Conservation (phyloP, 2,329 filamentous ascomycete species). For the Colletotrichum sp. region DNA sequence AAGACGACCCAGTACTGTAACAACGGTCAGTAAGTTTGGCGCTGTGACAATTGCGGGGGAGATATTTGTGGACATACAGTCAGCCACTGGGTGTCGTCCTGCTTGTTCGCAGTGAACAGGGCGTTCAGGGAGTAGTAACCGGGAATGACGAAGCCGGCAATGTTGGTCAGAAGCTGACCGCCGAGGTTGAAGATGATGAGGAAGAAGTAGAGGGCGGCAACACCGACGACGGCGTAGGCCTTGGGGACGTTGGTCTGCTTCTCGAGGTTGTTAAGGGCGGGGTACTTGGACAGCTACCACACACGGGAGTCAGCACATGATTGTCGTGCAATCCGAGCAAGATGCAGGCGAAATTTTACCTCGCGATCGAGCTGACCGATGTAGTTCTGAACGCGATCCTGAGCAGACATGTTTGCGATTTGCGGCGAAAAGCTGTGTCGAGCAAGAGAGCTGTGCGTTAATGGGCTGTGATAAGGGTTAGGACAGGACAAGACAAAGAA, state of each 20-base stretch:
- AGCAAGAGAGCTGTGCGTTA: slow-evolving; percentile 22
- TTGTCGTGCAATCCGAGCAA: neutral
- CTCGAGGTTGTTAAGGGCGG: slow-evolving; percentile 83
- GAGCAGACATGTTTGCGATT: slow-evolving; percentile 68
- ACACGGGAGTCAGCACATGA: neutral
- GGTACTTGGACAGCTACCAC: slow-evolving; percentile 82
- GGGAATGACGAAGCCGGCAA: slow-evolving; percentile 82
- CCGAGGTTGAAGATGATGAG: slow-evolving; percentile 93
- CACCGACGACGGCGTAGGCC: slow-evolving; percentile 80
- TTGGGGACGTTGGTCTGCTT: slow-evolving; percentile 84
- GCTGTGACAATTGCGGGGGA: slow-evolving; percentile 5
- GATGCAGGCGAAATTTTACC: slow-evolving; percentile 49
- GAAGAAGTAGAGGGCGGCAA: slow-evolving; percentile 84
- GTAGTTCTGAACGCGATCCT: slow-evolving; percentile 79
- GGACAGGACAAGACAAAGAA: neutral
- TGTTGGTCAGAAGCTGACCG: slow-evolving; percentile 85
- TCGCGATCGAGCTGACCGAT: slow-evolving; percentile 83
- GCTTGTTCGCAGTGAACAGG: slow-evolving; percentile 73
- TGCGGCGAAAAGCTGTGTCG: slow-evolving; percentile 19
- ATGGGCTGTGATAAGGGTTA: slow-evolving; percentile 19
- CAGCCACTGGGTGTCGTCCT: slow-evolving; percentile 83
- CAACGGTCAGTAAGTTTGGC: neutral
- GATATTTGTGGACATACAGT: slow-evolving; percentile 57
- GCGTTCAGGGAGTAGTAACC: slow-evolving; percentile 85
- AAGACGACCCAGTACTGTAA: slow-evolving; percentile 86